These are phyloP conservation scores for Kwoniella botswanensis DNA, from an alignment of 768 basidiomycete genomes.

Conservation along the genomic window DNA sequence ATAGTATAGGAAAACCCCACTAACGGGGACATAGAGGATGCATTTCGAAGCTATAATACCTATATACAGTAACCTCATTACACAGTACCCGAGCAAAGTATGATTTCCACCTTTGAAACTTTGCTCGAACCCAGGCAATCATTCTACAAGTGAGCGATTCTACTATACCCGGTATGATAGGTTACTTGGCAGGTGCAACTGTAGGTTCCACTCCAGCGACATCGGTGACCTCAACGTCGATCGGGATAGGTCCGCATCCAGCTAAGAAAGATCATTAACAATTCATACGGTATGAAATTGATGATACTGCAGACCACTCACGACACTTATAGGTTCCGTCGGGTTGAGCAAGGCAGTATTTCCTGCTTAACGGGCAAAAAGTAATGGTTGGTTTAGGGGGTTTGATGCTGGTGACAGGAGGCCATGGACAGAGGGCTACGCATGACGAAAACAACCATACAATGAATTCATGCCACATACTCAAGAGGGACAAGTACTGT, in stretches of 20 bases:
- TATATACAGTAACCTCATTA: too few relatives aligned
- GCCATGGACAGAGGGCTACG: constrained; percentile 1
- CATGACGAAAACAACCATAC: too few relatives aligned
- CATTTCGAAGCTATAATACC: too few relatives aligned
- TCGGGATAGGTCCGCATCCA: constrained; percentile 4
- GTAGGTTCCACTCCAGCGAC: background rate
- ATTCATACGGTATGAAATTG: background rate
- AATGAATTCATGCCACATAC: too few relatives aligned
- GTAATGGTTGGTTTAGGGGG: background rate
- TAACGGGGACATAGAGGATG: too few relatives aligned
- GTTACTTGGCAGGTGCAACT: background rate
- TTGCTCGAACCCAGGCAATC: too few relatives aligned
- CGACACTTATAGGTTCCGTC: constrained; percentile 2
- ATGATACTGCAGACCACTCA: background rate
- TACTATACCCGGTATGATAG: too few relatives aligned
- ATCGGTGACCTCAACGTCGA: background rate
- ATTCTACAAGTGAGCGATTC: too few relatives aligned
- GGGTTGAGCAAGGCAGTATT: constrained; percentile 4
- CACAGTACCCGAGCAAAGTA: too few relatives aligned
- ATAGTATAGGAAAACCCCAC: too few relatives aligned
- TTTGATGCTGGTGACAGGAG: background rate
- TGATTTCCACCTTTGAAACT: too few relatives aligned
- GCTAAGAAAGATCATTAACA: background rate
- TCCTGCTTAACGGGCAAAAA: background rate
- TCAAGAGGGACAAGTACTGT: too few relatives aligned